Base-by-base conservation (phyloP, 2,329 filamentous ascomycete genomes). In the Paecilomyces fulvus region DNA sequence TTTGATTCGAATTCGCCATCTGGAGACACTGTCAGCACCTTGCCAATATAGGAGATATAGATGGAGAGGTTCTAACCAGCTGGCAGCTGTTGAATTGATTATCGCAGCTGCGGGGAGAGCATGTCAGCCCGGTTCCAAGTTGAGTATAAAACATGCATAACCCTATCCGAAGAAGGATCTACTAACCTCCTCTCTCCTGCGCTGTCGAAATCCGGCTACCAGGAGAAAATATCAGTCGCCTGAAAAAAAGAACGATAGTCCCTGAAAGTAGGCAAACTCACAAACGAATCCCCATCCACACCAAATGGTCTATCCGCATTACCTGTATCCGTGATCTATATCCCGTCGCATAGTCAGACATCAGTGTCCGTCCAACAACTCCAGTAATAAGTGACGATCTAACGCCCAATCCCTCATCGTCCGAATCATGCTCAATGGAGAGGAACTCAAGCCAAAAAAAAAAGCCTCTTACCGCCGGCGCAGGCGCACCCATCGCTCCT, bases 261-360 rank as follows among this genome's bases (percentile, higher is more conserved):
- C 33, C 9, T 2, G 17, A 7, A 10, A 20, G 20, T 7, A 54
- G 9, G 3, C 6, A 6, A 33, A 59, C 59, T 50, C 51, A 66
- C 63, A 56, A 66, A 66, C 9, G 61, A 63, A 56, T 65, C 55
- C n/a, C 63, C 63, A 14, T 62, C 56, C 23, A 66, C 64, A 3
- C 54, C 57, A 56, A 56, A 66, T n/a, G 63, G 64, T 31, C 63
- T 59, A 30, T 58, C 55, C 2, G 57, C 6, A 49, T 65, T 56
- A 3, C 59, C 62, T 1, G 63, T 64, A 17, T 58, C 23, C 2
- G 53, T 63, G 46, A 66, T 59, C 48, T 49, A 28, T 49, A 28
- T 25, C 3, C 10, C 12, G 10, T 20, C 6, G 23, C 9, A 14
- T 10, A n/a, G 9, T 43, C 9, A 12, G 43, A 9, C 4, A 49